A percentile compares a stretch with the other conserved stretches of the same genome.
Conservation (phyloP, 345 rosid species). For the Salix purpurea region DNA sequence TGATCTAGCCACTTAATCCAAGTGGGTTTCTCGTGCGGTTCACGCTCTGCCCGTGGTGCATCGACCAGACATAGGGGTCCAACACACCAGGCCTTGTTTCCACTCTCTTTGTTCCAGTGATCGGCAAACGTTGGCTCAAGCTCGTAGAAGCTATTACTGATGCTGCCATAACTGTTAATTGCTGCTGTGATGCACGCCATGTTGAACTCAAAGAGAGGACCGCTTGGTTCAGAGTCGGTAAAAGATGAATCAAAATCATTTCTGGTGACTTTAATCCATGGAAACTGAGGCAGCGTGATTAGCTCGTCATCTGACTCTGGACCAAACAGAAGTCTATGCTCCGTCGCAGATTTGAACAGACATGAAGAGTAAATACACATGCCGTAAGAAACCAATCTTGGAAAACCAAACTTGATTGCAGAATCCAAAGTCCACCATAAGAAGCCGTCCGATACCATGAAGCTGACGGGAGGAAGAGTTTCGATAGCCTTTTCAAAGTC, state of each 20-base stretch:
- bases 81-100: slow-evolving; percentile 36
- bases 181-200: slow-evolving; percentile 8
- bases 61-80: slow-evolving; percentile 58
- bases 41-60: background rate
- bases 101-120: slow-evolving; percentile 9
- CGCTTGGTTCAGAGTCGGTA: slow-evolving; percentile 10
- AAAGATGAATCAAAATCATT: slow-evolving; percentile 29
- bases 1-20: slow-evolving; percentile 67
- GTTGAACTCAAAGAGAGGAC: slow-evolving; percentile 6
- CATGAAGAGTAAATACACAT: slow-evolving; percentile 28
- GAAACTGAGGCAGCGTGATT: slow-evolving; percentile 47
- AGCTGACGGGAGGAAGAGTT: slow-evolving; percentile 37
- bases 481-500: slow-evolving; percentile 41
- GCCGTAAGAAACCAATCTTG: slow-evolving; percentile 52
- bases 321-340: slow-evolving; percentile 7
- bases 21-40: slow-evolving; percentile 22
- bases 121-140: slow-evolving; percentile 57
- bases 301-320: slow-evolving; percentile 38
- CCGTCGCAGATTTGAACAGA: background rate
- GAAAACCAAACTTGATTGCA: slow-evolving; percentile 55
- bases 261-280: slow-evolving; percentile 54
- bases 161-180: slow-evolving; percentile 34
- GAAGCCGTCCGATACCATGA: slow-evolving; percentile 66
- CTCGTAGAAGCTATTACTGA: slow-evolving; percentile 59
- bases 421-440: slow-evolving; percentile 80